Conservation (phyloP, 495 filamentous ascomycete species). For the Lophiostoma macrostomum region DNA sequence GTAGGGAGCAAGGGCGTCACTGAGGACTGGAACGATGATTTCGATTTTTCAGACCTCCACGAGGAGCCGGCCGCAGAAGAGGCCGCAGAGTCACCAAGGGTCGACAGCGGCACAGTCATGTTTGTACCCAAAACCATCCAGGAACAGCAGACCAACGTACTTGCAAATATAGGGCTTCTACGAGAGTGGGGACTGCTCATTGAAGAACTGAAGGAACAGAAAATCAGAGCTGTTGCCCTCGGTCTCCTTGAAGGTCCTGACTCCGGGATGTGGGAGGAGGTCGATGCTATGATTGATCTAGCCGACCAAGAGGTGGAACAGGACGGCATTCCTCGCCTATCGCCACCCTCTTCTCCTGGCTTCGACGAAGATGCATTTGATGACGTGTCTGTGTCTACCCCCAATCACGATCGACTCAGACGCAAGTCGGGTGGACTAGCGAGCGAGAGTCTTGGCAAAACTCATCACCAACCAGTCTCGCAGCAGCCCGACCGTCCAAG, state of each 20-base stretch:
- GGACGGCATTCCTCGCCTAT: constrained; percentile 31
- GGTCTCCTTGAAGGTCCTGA: constrained; percentile 35
- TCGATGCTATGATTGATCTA: constrained; percentile 47
- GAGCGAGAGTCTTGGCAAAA: constrained; percentile 24
- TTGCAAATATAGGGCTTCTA: constrained; percentile 43
- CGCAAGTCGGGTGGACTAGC: constrained; percentile 25
- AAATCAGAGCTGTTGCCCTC: constrained; percentile 37
- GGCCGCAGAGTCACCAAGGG: constrained; percentile 24
- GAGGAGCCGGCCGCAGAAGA: constrained; percentile 30
- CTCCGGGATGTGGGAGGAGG: constrained; percentile 39
- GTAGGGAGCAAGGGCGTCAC: constrained; percentile 70
- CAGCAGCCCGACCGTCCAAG: constrained; percentile 22
- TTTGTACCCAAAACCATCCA: constrained; percentile 42
- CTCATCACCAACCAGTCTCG: constrained; percentile 1
- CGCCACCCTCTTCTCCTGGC: constrained; percentile 41
- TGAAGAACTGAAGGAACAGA: constrained; percentile 45
- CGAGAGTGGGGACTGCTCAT: constrained; percentile 44
- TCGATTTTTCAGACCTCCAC: constrained; percentile 40
- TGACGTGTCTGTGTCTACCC: constrained; percentile 31
- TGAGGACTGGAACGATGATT: constrained; percentile 47
- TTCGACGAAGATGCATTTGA: constrained; percentile 41
- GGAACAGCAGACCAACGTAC: constrained; percentile 44
- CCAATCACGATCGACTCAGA: constrained; percentile 24
- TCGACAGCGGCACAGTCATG: constrained; percentile 43
- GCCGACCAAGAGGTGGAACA: constrained; percentile 44